A percentile compares a stretch with the other conserved stretches of the same genome.
These are phyloP conservation scores for Thielaviopsis musarum DNA, from an alignment of 2,329 filamentous ascomycete genomes.

Conservation along the genomic window DNA sequence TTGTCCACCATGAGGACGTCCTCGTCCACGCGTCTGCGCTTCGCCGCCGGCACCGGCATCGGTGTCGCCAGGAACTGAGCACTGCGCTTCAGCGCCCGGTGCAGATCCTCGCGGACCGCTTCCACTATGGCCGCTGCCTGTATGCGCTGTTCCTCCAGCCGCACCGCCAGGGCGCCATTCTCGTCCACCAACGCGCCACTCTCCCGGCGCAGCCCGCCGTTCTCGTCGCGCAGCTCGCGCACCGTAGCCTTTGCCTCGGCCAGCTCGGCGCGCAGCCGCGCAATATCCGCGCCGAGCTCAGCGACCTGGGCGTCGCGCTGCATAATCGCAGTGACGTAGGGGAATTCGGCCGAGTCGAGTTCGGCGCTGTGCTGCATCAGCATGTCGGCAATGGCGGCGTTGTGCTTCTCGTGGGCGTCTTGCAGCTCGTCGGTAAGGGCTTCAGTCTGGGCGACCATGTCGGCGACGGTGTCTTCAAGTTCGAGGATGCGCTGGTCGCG, in stretches of 20 bases:
- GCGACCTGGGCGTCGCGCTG: slow-evolving; percentile 6
- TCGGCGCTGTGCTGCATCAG: not conserved
- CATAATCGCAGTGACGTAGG: not conserved
- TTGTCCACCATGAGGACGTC: not conserved
- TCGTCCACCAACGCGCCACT: not conserved
- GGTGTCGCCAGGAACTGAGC: slow-evolving; percentile 5
- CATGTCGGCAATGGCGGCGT: slow-evolving; percentile 17
- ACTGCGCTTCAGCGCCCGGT: slow-evolving; percentile 3
- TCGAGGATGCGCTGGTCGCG: slow-evolving; percentile 23
- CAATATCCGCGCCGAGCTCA: slow-evolving; percentile 2
- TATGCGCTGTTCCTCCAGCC: slow-evolving; percentile 7
- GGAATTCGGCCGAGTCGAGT: not conserved
- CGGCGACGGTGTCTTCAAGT: slow-evolving; percentile 28
- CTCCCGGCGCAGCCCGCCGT: slow-evolving; percentile 12
- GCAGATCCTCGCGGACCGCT: slow-evolving; percentile 9
- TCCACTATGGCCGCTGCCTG: slow-evolving; percentile 9
- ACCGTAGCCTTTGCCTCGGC: slow-evolving; percentile 4
- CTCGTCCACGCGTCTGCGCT: not conserved
- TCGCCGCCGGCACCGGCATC: not conserved
- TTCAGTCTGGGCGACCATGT: slow-evolving; percentile 23
- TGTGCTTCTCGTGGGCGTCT: slow-evolving; percentile 21
- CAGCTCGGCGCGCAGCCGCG: slow-evolving; percentile 4
- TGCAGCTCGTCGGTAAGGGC: slow-evolving; percentile 24
- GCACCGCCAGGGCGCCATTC: not conserved
- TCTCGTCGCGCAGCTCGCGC: slow-evolving; percentile 13